Evolutionary conservation across 2,329 filamentous ascomycete species (phyloP), one percentile per base, ranked within the genome.

Genomic region (Colletotrichum costaricense): DNA sequence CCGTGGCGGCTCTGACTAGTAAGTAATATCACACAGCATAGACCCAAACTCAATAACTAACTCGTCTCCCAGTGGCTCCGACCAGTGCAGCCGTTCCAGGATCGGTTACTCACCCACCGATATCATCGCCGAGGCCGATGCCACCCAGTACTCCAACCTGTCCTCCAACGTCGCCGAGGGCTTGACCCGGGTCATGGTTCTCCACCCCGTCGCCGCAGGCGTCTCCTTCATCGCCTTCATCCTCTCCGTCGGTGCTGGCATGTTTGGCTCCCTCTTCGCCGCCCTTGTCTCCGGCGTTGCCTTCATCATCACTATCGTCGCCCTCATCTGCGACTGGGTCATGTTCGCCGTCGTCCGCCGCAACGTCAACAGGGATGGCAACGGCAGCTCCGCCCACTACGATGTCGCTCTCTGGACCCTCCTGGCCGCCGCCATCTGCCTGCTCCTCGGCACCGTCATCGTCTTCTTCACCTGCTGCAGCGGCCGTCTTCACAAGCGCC

Each of bases 381-480:
- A 76, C 30, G 81, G 79, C 73, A 82, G 80, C 74, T 79, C 77
- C 22, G 90, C 91, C 26, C 78, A 80, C 55, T 93, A 86, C 81
- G 86, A 87, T 38, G 96, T 84, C 3, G 91, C 84, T 19, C 86
- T 91, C 55, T 93, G 91, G 91, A 88, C 89, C 11, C 81, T 89
- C 1, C 83, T 93, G 16, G 90, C 82, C 8, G 86, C 88, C 2
- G 89, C 88, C 74, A 82, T 91, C 72, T 84, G 86, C 76, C 82
- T 87, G 24, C 85, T 92, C 65, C 71, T 92, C 30, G 91, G 86
- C 9, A 87, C 87, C 24, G 74, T 90, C 66, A 76, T 92, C 63
- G 86, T 93, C 69, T 88, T 93, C 76, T 83, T 92, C 76, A 90
- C 89, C 7, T 93, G 90, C 86, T 92, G 88, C 82, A 86, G 86